These are phyloP conservation scores for Ceraceosorus bombacis DNA, from an alignment of 1,284 basidiomycete genomes.

Conservation along the genomic window DNA sequence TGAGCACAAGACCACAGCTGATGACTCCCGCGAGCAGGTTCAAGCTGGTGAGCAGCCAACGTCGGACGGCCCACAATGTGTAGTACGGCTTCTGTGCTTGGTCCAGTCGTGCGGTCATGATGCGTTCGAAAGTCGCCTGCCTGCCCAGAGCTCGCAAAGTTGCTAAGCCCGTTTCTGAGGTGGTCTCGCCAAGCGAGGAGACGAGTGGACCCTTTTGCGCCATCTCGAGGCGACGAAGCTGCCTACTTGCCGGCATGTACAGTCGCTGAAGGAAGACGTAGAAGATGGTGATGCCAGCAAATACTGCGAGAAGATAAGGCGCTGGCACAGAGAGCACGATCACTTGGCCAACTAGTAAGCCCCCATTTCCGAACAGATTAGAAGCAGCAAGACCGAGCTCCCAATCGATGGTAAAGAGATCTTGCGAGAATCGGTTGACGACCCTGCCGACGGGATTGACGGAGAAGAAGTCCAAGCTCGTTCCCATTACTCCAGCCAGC, in stretches of 20 bases:
- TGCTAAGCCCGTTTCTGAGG: constrained; percentile 24
- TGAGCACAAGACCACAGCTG: constrained; percentile 25
- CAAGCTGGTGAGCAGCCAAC: constrained; percentile 35
- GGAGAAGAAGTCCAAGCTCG: constrained; percentile 27
- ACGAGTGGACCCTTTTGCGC: constrained; percentile 30
- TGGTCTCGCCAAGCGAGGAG: constrained; percentile 24
- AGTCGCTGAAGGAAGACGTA: constrained; percentile 20
- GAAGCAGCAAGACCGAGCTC: constrained; percentile 14
- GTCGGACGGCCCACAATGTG: constrained; percentile 24
- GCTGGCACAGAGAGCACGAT: constrained; percentile 26
- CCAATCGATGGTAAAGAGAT: constrained; percentile 27
- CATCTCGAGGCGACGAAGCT: constrained; percentile 31
- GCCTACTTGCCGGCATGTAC: constrained; percentile 30
- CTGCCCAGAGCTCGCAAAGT: constrained; percentile 28
- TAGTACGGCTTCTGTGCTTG: constrained; percentile 27
- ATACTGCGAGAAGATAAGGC: constrained; percentile 20
- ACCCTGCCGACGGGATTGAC: constrained; percentile 25
- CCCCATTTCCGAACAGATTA: constrained; percentile 7
- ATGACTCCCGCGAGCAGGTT: constrained; percentile 20
- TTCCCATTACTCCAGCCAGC: constrained; percentile 18
- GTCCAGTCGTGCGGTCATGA: constrained; percentile 21
- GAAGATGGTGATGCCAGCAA: constrained; percentile 9
- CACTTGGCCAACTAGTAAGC: constrained; percentile 7
- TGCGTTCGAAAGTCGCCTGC: constrained; percentile 14
- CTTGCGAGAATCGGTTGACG: constrained; percentile 35